Conservation (phyloP, 2,329 filamentous ascomycete species). For the Graphilbum ipis-grandicollis region DNA sequence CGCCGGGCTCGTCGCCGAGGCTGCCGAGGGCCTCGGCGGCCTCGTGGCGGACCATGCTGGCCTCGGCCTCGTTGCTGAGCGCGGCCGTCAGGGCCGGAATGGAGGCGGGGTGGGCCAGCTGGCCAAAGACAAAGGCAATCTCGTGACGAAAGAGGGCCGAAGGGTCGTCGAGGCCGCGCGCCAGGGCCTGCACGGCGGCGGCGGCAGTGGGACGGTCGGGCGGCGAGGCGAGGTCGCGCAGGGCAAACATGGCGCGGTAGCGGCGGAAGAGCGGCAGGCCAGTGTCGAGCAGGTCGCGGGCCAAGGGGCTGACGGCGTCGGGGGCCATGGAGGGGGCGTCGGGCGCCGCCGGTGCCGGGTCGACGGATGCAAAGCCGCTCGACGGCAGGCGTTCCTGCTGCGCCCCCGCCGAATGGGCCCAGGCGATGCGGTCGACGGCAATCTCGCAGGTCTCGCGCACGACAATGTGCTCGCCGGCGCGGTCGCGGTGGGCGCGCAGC, state of each 20-base stretch:
- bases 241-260: constrained; percentile 95
- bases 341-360: constrained; percentile 80
- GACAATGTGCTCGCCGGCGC: constrained; percentile 56
- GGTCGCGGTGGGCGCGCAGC: constrained; percentile 56
- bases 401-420: constrained; percentile 63
- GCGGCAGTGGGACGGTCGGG: constrained; percentile 79
- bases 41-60: constrained; percentile 94
- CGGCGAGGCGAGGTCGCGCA: constrained; percentile 86
- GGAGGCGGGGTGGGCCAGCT: constrained; percentile 88
- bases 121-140: constrained; percentile 95
- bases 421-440: constrained; percentile 82
- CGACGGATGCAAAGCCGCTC: constrained; percentile 89
- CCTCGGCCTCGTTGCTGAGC: constrained; percentile 64
- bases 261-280: constrained; percentile 69
- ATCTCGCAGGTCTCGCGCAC: constrained; percentile 96
- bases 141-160: constrained; percentile 95
- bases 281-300: constrained; percentile 62
- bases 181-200: constrained; percentile 71
- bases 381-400: constrained; percentile 50
- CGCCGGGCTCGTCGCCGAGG: constrained; percentile 81
- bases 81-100: constrained; percentile 74
- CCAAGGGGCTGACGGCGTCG: constrained; percentile 52
- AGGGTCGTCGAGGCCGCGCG: constrained; percentile 66
- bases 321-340: not conserved
- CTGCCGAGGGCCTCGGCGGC: constrained; percentile 92